Conservation (phyloP, 805 yeast genomes). For the Komagataella pastoris region DNA sequence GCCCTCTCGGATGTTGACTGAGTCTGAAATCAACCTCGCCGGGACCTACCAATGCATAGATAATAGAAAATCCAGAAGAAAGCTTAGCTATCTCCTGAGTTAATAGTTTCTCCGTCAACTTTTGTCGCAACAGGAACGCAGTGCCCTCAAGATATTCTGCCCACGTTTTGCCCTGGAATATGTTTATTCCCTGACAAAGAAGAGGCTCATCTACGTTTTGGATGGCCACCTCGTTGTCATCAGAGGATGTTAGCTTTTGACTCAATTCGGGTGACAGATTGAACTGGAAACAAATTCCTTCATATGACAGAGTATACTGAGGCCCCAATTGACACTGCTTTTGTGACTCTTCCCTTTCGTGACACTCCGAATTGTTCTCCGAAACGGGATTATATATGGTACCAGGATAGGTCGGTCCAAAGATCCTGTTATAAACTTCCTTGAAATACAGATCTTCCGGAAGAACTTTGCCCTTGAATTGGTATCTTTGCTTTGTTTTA, state of each 20-base stretch:
- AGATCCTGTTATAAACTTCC: slow-evolving; percentile 36
- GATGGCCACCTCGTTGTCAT: not conserved
- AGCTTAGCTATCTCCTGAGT: not conserved
- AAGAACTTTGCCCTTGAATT: not conserved
- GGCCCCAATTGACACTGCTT: not conserved
- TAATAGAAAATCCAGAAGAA: not conserved
- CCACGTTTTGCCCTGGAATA: not conserved
- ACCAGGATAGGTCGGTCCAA: slow-evolving; percentile 57
- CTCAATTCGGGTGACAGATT: slow-evolving; percentile 9
- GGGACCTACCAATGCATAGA: not conserved
- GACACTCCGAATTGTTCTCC: slow-evolving; percentile 1
- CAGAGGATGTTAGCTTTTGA: slow-evolving; percentile 1
- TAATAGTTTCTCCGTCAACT: not conserved
- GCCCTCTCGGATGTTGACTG: slow-evolving; percentile 11
- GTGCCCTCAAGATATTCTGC: not conserved
- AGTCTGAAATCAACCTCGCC: slow-evolving; percentile 12
- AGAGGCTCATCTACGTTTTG: not conserved
- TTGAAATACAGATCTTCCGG: slow-evolving; percentile 16
- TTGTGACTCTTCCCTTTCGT: not conserved
- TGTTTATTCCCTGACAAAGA: not conserved
- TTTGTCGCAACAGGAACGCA: not conserved
- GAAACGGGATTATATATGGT: slow-evolving; percentile 12
- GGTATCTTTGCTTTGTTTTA: not conserved
- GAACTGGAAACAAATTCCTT: slow-evolving; percentile 43
- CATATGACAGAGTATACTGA: slow-evolving; percentile 34